phyloP scores from a whole-genome alignment of 2,329 filamentous ascomycete species.

The Colletotrichum lupini region DNA sequence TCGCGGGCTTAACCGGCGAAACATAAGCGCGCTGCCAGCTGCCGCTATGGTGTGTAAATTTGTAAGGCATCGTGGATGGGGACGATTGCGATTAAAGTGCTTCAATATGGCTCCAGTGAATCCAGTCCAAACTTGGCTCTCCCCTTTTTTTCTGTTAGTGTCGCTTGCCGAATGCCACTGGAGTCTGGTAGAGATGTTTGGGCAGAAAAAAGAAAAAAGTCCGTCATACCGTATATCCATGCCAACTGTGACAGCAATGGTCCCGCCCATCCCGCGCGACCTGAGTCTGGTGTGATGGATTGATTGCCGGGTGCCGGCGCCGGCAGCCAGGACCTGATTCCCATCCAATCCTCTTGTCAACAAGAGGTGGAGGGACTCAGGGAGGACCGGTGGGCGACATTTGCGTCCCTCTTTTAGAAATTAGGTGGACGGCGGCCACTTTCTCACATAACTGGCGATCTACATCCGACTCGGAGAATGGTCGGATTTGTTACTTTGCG shows the following conservation, averaged over 20 bases:
- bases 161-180: neutral
- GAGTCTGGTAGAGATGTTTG: neutral
- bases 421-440: constrained; percentile 13
- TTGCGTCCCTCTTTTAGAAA: constrained; percentile 11
- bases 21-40: neutral
- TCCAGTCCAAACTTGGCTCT: neutral
- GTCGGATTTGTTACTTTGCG: neutral
- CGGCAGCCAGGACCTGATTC: neutral
- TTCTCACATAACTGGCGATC: neutral
- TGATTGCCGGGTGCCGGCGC: constrained; percentile 23
- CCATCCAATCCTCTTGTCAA: neutral
- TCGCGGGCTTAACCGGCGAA: constrained; percentile 7
- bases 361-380: neutral
- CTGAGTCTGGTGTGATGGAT: constrained; percentile 18
- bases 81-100: neutral
- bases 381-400: neutral
- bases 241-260: neutral
- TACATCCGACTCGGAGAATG: neutral
- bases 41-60: neutral
- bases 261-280: neutral
- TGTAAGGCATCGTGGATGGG: neutral
- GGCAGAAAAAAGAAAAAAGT: neutral
- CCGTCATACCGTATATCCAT: neutral
- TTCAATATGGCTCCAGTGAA: neutral
- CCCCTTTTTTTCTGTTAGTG: neutral